Conservation (phyloP, 345 rosid genomes). For the Dimocarpus longan region DNA sequence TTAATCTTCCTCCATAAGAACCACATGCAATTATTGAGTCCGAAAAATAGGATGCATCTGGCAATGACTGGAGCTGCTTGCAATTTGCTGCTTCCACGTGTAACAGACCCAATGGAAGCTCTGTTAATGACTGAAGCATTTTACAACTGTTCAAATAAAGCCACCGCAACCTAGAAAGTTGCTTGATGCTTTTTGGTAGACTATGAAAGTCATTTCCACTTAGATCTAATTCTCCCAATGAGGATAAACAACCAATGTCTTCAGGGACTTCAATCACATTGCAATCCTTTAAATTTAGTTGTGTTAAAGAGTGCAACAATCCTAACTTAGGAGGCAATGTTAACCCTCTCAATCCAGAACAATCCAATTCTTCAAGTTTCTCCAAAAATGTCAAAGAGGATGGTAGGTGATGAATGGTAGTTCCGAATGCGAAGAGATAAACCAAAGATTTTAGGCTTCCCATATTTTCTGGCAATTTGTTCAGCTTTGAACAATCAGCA, state of each 20-base stretch:
- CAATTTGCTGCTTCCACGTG: too few relatives aligned
- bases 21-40: too few relatives aligned
- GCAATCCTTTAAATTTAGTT: neutral
- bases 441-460: neutral
- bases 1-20: too few relatives aligned
- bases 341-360: neutral
- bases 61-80: too few relatives aligned
- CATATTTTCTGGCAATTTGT: neutral
- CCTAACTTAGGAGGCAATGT: neutral
- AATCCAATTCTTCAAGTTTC: neutral
- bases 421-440: neutral
- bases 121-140: too few relatives aligned
- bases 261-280: neutral
- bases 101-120: too few relatives aligned
- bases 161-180: neutral
- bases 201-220: neutral
- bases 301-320: neutral
- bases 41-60: too few relatives aligned
- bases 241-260: neutral
- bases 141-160: too few relatives aligned
- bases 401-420: neutral
- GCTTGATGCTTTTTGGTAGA: neutral
- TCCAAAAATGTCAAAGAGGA: neutral
- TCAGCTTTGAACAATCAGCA: constrained; percentile 6
- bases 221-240: neutral